Evolutionary conservation across 768 basidiomycete species (phyloP), one percentile per base, ranked within the genome.

Genomic region (Hericium coralloides): DNA sequence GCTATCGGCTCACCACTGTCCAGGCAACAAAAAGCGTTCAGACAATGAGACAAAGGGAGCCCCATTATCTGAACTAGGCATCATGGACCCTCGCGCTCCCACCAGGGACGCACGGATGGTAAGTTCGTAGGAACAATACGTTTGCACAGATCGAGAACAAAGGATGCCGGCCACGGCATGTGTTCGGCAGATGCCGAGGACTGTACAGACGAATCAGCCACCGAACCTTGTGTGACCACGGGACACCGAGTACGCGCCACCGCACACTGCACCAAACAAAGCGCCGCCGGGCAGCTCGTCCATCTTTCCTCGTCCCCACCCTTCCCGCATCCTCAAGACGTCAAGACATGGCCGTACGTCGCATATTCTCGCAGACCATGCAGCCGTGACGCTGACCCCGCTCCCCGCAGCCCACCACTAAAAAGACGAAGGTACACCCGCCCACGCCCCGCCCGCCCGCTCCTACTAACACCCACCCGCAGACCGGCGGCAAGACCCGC

Each of bases 401-500:
- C 48, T 49, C 38, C 2, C 38, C 18, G 36, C 47, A 39, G 15
- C 26, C 58, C 59, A 47, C 55, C 20, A 60, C 53, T 38, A 54
- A 62, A 53, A 62, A 62, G 49, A 60, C 56, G 5, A 62, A 62
- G 55, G 61, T 60, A 53, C 48, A 36, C 17, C 17, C 12, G 36
- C 22, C 18, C 38, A 8, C 8, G 12, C n/a, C 17, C 18, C 39
- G 25, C 23, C 22, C 53, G n/a, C 15, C 23, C 56, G 4, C 20
- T 36, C 15, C 47, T 52, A 31, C 39, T 45, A 25, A 26, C 41
- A 51, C 58, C 38, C 54, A n/a, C 60, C 53, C 22, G 53, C 45
- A 84, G 80, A 79, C 86, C 68, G 78, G 79, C 72, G 84, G 84
- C 75, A 95, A 97, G 82, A 84, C 84, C 68, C 93, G 95, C 74